Base-by-base conservation (phyloP, 257 asterid species). In the Misopates orontium region DNA sequence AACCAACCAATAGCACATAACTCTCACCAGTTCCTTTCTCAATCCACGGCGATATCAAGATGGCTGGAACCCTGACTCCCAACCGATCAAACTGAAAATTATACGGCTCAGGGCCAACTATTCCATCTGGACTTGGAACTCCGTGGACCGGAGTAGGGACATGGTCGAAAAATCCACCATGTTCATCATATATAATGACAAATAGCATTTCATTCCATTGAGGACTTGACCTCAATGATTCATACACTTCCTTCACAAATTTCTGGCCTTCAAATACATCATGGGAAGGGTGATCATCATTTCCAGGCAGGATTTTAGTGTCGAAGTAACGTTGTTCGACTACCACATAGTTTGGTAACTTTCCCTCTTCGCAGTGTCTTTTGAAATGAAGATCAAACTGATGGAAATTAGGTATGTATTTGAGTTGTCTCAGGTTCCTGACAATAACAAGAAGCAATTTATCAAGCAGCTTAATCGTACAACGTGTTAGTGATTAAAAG, bases 261-360 rank as follows among this genome's bases (percentile, higher is more conserved):
- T 76, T 86, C 52, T 88, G 96, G 22, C 96, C 96, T 28, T 84
- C 77, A 15, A n/a, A 69, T 10, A 84, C 81, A 42, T 86, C 96
- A 23, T 88, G 95, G 1, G 96, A 78, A 14, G 96, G 95, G 64
- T 88, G 96, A 63, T 88, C 96, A 25, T 88, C 96, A 65, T 88
- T 88, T 22, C 83, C 96, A 0, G 84, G 88, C 41, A 88, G 60
- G 14, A 77, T 19, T 68, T 75, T 79, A 1, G 77, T 2, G 69
- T 79, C 96, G 20, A 80, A 88, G 21, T 75, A 88, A 15, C 91
- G 70, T 66, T 86, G 95, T n/a, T 88, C 95, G 8, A 86, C 25
- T 17, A 88, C 96, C 24, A 82, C 89, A 18, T 88, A 88, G 41
- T 88, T 88, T 10, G 96, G 95, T 32, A 88, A 71, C 51, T 83